These are phyloP conservation scores for Thelephora ganbajun DNA, from an alignment of 768 basidiomycete species.

Conservation along the genomic window DNA sequence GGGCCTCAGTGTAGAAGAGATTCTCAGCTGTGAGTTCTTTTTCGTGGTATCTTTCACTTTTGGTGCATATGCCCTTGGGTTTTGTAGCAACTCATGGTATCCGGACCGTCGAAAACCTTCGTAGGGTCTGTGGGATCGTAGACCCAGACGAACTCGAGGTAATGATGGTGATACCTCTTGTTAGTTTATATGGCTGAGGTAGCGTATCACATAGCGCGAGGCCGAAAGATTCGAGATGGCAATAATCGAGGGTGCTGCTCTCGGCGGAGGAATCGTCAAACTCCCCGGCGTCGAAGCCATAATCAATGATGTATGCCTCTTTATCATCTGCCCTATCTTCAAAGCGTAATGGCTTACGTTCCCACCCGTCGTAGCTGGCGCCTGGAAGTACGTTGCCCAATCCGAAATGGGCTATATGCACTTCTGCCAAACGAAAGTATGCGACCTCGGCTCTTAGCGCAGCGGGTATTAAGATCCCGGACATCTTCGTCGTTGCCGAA, in stretches of 20 bases:
- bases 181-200: neutral
- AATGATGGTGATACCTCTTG: constrained; percentile 6
- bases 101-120: constrained; percentile 72
- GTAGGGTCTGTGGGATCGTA: constrained; percentile 51
- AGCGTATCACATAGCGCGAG: constrained; percentile 33
- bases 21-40: constrained; percentile 41
- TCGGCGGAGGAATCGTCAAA: constrained; percentile 39
- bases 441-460: constrained; percentile 56
- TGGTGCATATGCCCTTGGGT: neutral
- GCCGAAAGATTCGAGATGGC: constrained; percentile 69
- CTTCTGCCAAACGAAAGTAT: constrained; percentile 69
- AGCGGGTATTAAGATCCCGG: constrained; percentile 54
- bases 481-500: constrained; percentile 71
- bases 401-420: constrained; percentile 79
- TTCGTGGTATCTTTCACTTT: neutral
- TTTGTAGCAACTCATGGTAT: constrained; percentile 57
- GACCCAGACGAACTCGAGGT: constrained; percentile 64
- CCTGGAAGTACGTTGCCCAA: constrained; percentile 25
- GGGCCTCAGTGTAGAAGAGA: constrained; percentile 39
- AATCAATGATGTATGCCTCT: constrained; percentile 35
- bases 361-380: constrained; percentile 13
- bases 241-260: constrained; percentile 43
- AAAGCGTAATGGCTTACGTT: neutral
- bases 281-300: constrained; percentile 60
- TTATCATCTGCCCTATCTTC: neutral